These are phyloP conservation scores for Ogataea nitratoaversa DNA, from an alignment of 805 yeast genomes.

Conservation along the genomic window DNA sequence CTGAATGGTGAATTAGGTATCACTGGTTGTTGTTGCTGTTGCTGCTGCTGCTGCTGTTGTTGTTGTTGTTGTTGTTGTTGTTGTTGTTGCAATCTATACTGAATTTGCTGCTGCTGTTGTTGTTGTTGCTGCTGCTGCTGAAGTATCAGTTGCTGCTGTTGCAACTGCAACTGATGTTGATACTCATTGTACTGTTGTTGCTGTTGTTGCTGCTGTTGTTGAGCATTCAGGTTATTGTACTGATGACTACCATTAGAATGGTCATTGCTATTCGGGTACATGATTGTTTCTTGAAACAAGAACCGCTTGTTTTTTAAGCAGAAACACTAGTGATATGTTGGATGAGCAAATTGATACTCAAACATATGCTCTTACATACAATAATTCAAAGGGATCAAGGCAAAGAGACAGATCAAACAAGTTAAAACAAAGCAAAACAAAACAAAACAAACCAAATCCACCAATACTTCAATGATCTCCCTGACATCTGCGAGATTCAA, in stretches of 20 bases:
- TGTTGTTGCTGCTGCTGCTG: constrained; percentile 6
- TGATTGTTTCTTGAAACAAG: no score
- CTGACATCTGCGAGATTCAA: no score
- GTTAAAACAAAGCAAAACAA: no score
- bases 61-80: constrained; percentile 32
- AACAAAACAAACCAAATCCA: no score
- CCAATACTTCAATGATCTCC: no score
- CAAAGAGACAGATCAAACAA: no score
- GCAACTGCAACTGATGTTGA: constrained; percentile 22
- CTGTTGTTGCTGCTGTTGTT: constrained; percentile 4
- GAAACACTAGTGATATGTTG: no score
- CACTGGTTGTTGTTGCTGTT: constrained; percentile 27
- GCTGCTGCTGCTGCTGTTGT: constrained; percentile 31
- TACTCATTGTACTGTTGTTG: constrained; percentile 10
- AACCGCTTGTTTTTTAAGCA: no score
- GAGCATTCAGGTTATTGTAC: not conserved
- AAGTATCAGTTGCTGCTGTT: constrained; percentile 19
- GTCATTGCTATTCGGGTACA: constrained; percentile 1
- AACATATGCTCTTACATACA: no score
- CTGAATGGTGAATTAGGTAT: constrained; percentile 11
- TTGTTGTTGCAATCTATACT: constrained; percentile 19
- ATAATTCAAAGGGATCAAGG: no score
- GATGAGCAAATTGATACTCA: no score
- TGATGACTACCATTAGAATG: not conserved
- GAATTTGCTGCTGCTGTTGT: constrained; percentile 23